Evolutionary conservation across 2,329 filamentous ascomycete species (phyloP).

Genomic region (Diplodia intermedia): DNA sequence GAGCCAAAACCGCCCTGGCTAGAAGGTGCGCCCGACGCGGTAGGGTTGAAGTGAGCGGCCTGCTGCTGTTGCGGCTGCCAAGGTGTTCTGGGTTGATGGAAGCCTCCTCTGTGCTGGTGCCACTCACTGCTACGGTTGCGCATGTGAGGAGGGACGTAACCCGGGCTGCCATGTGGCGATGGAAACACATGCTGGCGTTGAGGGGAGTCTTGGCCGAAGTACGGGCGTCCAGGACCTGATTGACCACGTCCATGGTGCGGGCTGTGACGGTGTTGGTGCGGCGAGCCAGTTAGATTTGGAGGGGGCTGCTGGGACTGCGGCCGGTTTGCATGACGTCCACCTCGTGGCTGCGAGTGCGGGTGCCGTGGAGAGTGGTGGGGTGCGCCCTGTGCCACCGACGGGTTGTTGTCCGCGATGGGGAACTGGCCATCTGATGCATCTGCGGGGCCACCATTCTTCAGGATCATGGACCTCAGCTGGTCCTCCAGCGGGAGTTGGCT

Average conservation of each 20-base stretch:
- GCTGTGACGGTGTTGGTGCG: not conserved
- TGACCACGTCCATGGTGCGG: slow-evolving; percentile 16
- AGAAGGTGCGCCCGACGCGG: not conserved
- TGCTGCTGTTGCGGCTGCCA: slow-evolving; percentile 8
- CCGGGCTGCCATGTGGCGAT: slow-evolving; percentile 9
- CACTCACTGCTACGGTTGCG: slow-evolving; percentile 14
- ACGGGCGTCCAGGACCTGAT: slow-evolving; percentile 3
- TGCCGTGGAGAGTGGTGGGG: not conserved
- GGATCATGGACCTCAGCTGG: slow-evolving; percentile 65
- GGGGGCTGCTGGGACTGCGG: slow-evolving; percentile 2
- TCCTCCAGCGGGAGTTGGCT: slow-evolving; percentile 57
- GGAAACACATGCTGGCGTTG: slow-evolving; percentile 16
- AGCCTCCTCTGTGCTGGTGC: slow-evolving; percentile 19
- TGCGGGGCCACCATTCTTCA: slow-evolving; percentile 53
- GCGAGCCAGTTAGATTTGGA: not conserved
- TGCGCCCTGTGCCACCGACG: not conserved
- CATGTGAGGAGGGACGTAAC: slow-evolving; percentile 25
- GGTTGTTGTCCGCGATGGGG: not conserved
- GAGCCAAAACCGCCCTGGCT: not conserved
- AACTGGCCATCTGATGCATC: not conserved
- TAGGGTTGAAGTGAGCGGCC: not conserved
- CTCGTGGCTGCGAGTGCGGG: not conserved
- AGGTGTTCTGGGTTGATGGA: slow-evolving; percentile 4
- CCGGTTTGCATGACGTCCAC: slow-evolving; percentile 7
- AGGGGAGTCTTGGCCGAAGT: slow-evolving; percentile 5